phyloP scores from a whole-genome alignment of 2,329 filamentous ascomycete genomes.

The Sarocladiaceae sp. region DNA sequence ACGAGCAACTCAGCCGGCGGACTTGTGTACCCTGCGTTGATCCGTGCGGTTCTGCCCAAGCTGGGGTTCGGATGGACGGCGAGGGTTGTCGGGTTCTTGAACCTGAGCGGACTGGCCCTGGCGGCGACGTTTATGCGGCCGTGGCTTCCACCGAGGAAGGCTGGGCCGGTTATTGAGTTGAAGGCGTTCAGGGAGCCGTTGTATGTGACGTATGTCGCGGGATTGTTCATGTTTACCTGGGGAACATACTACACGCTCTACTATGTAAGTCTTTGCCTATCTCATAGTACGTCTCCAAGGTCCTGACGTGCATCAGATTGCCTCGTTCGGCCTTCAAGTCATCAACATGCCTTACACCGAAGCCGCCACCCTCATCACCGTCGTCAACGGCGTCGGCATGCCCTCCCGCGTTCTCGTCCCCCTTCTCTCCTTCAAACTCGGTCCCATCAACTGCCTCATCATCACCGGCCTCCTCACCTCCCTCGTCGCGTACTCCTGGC shows the following conservation, averaged over 20 bases:
- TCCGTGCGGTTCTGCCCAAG: slow-evolving; percentile 42
- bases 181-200: slow-evolving; percentile 27
- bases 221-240: slow-evolving; percentile 32
- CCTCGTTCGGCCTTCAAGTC: slow-evolving; percentile 21
- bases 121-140: slow-evolving; percentile 24
- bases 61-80: slow-evolving; percentile 55
- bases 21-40: slow-evolving; percentile 45
- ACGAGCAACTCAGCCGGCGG: slow-evolving; percentile 49
- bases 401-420: slow-evolving; percentile 30
- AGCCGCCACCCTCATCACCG: slow-evolving; percentile 29
- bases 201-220: slow-evolving; percentile 26
- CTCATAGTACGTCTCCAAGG: not conserved
- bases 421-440: slow-evolving; percentile 28
- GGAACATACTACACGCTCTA: slow-evolving; percentile 38
- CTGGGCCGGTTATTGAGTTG: slow-evolving; percentile 22
- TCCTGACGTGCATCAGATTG: slow-evolving; percentile 3
- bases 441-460: slow-evolving; percentile 25
- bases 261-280: slow-evolving; percentile 23
- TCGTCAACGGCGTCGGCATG: slow-evolving; percentile 33
- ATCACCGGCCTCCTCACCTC: slow-evolving; percentile 22
- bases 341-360: slow-evolving; percentile 28
- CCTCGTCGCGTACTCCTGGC: slow-evolving; percentile 28
- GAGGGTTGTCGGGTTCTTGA: slow-evolving; percentile 48
- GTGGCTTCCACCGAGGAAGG: slow-evolving; percentile 1
- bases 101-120: slow-evolving; percentile 63